Base-by-base conservation (phyloP, 2,329 filamentous ascomycete genomes). In the Paecilomyces sp. region DNA sequence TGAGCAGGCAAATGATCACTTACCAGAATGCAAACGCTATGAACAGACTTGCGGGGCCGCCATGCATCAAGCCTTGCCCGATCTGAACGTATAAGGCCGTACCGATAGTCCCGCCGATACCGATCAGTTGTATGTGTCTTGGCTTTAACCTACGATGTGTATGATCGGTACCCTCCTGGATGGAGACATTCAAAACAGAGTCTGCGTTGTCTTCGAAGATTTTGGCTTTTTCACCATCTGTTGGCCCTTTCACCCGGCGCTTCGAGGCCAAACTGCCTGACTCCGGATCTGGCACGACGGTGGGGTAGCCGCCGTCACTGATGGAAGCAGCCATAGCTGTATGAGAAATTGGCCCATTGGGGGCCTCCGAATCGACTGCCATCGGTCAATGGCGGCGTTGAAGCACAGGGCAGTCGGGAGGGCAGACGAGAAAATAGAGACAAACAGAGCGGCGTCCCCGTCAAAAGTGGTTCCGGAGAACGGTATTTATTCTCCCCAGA, bases 71-170 rank as follows among this genome's bases (percentile, higher is more conserved):
- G 18, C 69, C 72, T 54, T 71, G 67, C 12, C 77, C 77, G 58
- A 79, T 77, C 58, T 77, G 73, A 25, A 78, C 76, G 61, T 74
- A 78, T 34, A 79, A 63, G 0, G 72, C 74, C n/a, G 73, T 77
- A 22, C 77, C 75, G 64, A 79, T 77, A 33, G 75, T 76, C 12
- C 77, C 77, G 25, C 77, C 77, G 58, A 80, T 79, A 50, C 76
- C 77, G 59, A 80, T 80, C 60, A 80, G 65, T 62, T 79, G 76
- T 50, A 80, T 75, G 67, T 80, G 77, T 61, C 77, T 68, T 13
- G 76, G 72, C 61, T 78, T 79, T 22, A 79, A 66, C 60, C 72
- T 76, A 58, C 77, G 74, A 34, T 74, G 74, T 1, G 76, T 78
- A 55, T 70, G 65, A 53, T 75, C 73, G 31, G 65, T 64, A 22